Conservation (phyloP, 148 eudicot genomes). For the Chenopodium berlandieri region DNA sequence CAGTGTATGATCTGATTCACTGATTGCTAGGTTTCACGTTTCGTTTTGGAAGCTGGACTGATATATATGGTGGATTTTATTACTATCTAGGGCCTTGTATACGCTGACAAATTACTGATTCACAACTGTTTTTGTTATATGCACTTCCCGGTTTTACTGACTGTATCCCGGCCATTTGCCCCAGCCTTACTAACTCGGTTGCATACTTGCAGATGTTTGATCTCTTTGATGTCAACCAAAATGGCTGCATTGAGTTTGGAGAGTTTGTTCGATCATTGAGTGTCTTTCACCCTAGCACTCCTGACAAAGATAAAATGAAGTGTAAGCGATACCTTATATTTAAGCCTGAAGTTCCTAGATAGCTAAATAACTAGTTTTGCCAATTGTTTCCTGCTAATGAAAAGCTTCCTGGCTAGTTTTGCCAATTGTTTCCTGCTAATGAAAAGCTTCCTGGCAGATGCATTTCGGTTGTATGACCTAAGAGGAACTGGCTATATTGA, state of each 20-base stretch:
- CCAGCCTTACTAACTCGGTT: neutral
- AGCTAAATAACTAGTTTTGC: neutral
- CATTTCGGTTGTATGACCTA: slow-evolving; percentile 39
- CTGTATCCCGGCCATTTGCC: neutral
- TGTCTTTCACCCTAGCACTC: slow-evolving; percentile 39
- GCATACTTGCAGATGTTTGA: slow-evolving; percentile 35
- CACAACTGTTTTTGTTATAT: neutral
- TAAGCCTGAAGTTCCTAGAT: neutral
- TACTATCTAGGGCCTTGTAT: neutral
- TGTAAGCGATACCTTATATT: slow-evolving; percentile 24
- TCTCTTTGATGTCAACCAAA: slow-evolving; percentile 37
- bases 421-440: neutral
- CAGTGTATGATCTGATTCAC: neutral
- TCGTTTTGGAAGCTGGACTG: neutral
- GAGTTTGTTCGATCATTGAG: slow-evolving; percentile 37
- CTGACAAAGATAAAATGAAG: slow-evolving; percentile 31
- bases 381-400: neutral
- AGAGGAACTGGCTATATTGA: slow-evolving; percentile 40
- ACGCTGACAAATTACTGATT: neutral
- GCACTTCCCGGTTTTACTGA: too few species aligned
- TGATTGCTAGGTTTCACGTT: neutral
- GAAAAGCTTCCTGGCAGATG: slow-evolving; percentile 28
- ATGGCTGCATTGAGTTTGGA: slow-evolving; percentile 37
- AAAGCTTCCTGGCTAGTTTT: slow-evolving; percentile 2
- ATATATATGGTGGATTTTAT: too few species aligned